These are phyloP conservation scores for Conidiobolus incongruus DNA, from an alignment of 371 early-diverging fungal genomes.

Conservation along the genomic window DNA sequence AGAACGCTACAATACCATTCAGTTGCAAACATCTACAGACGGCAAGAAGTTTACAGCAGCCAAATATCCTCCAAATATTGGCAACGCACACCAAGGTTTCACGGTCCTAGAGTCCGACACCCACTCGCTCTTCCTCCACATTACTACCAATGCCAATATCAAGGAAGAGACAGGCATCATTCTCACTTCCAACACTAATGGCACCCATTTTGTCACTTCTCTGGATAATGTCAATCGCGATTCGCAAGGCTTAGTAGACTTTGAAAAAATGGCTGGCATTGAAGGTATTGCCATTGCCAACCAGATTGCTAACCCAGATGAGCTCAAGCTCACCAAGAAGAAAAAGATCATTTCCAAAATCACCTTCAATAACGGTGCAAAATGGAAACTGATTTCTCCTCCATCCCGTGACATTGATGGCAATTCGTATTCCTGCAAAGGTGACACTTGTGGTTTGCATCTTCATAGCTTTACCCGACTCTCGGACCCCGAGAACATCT, in stretches of 20 bases:
- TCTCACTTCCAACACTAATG: conserved; percentile 72
- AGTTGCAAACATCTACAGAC: conserved; percentile 44
- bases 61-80: conserved; percentile 29
- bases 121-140: conserved; percentile 42
- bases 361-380: conserved; percentile 67
- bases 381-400: conserved; percentile 32
- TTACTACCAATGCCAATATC: conserved; percentile 24
- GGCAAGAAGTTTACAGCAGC: conserved; percentile 44
- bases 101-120: conserved; percentile 61
- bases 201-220: conserved; percentile 47
- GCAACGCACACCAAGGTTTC: conserved; percentile 22
- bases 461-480: conserved; percentile 65
- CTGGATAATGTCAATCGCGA: conserved; percentile 58
- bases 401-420: conserved; percentile 26
- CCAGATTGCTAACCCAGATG: conserved; percentile 40
- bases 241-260: conserved; percentile 66
- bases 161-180: conserved; percentile 60
- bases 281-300: conserved; percentile 78
- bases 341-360: conserved; percentile 41
- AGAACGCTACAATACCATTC: conserved; percentile 19
- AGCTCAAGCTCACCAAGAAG: conserved; percentile 18
- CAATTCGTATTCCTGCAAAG: conserved; percentile 10
- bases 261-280: conserved; percentile 80
- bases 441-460: conserved; percentile 33
- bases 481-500: conserved; percentile 48